These are phyloP conservation scores for Ogataea paraovalis DNA, from an alignment of 805 yeast genomes.

Conservation along the genomic window DNA sequence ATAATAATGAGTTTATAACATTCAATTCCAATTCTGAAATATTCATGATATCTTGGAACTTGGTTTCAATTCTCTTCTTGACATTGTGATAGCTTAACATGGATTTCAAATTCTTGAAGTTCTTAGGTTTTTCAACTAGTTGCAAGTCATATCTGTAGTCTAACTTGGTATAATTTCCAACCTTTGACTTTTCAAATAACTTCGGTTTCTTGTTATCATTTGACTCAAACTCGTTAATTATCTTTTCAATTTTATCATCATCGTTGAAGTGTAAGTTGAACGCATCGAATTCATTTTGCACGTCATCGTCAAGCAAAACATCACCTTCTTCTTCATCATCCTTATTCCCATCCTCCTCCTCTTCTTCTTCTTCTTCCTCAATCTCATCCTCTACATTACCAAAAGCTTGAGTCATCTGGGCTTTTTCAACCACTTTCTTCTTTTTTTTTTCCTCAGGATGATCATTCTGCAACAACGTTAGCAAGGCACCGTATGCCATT, in stretches of 20 bases:
- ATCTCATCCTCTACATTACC: not conserved
- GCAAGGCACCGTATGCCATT: constrained; percentile 29
- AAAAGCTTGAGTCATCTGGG: too few relatives aligned
- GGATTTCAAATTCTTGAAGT: constrained; percentile 1
- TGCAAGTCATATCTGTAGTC: constrained; percentile 26
- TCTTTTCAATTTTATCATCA: constrained; percentile 35
- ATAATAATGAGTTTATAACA: constrained; percentile 61
- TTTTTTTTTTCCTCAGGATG: constrained; percentile 12
- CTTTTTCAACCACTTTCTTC: constrained; percentile 14
- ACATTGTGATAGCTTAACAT: constrained; percentile 35
- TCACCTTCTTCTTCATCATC: constrained; percentile 36
- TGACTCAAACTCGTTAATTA: constrained; percentile 22
- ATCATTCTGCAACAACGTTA: constrained; percentile 24
- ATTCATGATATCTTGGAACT: constrained; percentile 27
- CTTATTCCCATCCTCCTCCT: constrained; percentile 11
- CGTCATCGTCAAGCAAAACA: constrained; percentile 33
- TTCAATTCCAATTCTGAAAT: constrained; percentile 43
- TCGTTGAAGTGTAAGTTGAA: constrained; percentile 72
- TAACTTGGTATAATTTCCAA: constrained; percentile 29
- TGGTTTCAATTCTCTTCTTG: constrained; percentile 43
- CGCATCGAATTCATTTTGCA: constrained; percentile 47
- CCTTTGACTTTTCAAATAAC: constrained; percentile 19
- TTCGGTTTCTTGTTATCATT: constrained; percentile 11
- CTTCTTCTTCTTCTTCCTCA: constrained; percentile 17
- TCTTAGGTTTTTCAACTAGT: constrained; percentile 9